Base-by-base conservation (phyloP, 164 flowering plant species). In the Berberis vulgaris region DNA sequence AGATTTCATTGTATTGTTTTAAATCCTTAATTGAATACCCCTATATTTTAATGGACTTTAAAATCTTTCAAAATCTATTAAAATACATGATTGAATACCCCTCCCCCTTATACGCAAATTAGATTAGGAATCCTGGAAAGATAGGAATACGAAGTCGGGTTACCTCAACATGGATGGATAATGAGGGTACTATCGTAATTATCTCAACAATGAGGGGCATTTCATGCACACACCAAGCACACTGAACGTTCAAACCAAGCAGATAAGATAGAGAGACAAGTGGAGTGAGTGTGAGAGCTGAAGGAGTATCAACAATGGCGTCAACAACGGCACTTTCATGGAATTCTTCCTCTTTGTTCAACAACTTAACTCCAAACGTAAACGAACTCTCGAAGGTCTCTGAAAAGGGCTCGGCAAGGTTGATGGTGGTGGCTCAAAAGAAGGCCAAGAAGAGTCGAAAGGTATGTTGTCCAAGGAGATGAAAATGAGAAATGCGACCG, bases 381-480 rank as follows among this genome's bases (percentile, higher is more conserved):
- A 70, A 65, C 47, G 78, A 78, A 69, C 45, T 69, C 45, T 2
- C 62, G 1, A 78, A 67, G 47, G 39, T 72, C 10, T 13, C 76
- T 4, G 73, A 73, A 41, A 74, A 45, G 61, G 61, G 75, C 38
- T 54, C 75, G 12, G 52, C 45, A 41, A 12, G 3, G 3, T 4
- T 62, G 13, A 11, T 81, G 46, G 69, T 88, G 63, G 64, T 83
- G 10, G 91, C 96, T 71, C 91, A 91, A 58, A 88, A 84, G 79
- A 88, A 88, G 69, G 83, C 80, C 66, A 78, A 69, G 67, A 91
- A 88, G 67, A 61, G 71, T 13, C 78, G 89, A 43, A 84, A 87
- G 88, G 92, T 86, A 45, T 39, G 64, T 43, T 11, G 55, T 41
- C 7, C 6, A 1, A 63, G 12, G 9, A 52, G 11, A 50, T 7